A percentile compares a stretch with the other conserved stretches of the same genome.
Evolutionary conservation across 2,329 filamentous ascomycete species (phyloP).

Genomic region (Ceratocystis smalleyi): DNA sequence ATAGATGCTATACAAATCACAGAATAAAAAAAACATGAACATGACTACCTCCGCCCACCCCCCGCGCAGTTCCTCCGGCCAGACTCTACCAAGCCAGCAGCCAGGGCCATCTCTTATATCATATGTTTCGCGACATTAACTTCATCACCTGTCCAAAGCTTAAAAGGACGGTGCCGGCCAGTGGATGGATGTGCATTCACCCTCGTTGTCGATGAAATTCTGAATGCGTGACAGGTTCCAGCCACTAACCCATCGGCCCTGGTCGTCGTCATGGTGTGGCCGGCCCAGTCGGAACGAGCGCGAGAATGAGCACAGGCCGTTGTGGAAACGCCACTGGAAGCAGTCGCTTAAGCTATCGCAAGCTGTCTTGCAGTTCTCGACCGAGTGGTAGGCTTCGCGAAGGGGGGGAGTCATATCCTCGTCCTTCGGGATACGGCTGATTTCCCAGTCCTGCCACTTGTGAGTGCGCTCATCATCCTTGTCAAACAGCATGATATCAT

Average conservation of each 20-base stretch:
- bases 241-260: conserved; percentile 26
- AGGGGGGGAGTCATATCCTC: conserved; percentile 25
- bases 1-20: conserved; percentile 1
- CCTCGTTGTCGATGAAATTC: conserved; percentile 25
- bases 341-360: conserved; percentile 28
- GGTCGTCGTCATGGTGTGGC: conserved; percentile 24
- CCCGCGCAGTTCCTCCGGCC: not conserved
- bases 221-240: conserved; percentile 30
- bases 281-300: conserved; percentile 27
- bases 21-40: conserved; percentile 5
- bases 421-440: conserved; percentile 23
- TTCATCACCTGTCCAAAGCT: not conserved
- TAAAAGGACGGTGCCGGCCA: conserved; percentile 21
- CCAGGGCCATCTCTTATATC: too few relatives aligned
- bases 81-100: too few relatives aligned
- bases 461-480: conserved; percentile 22
- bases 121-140: not conserved
- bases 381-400: conserved; percentile 28
- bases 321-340: conserved; percentile 29
- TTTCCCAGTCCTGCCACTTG: conserved; percentile 20
- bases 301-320: conserved; percentile 27
- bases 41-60: not conserved
- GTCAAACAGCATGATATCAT: conserved; percentile 31
- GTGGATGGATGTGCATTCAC: conserved; percentile 23
- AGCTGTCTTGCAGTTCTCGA: conserved; percentile 30